Evolutionary conservation across 108 stramenopile genomes (phyloP).

Genomic region (Hondaea fermentalgiana): DNA sequence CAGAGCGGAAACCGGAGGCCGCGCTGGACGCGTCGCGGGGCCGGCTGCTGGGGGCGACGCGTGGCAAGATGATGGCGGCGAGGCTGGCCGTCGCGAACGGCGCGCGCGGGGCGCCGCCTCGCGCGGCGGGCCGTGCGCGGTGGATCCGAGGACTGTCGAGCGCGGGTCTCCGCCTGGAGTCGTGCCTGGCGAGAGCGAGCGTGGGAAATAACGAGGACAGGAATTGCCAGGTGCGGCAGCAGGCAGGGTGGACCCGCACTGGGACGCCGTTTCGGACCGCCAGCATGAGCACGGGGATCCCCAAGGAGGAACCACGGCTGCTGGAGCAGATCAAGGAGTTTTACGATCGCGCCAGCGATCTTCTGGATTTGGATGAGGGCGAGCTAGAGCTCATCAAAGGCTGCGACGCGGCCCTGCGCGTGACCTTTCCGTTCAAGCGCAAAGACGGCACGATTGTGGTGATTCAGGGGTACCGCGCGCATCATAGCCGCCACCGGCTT

Average conservation of each 20-base stretch:
- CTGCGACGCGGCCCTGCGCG: conserved; percentile 20
- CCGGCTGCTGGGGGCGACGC: too few relatives aligned
- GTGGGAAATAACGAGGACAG: too few relatives aligned
- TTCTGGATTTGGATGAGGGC: neutral
- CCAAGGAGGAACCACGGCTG: conserved; percentile 10
- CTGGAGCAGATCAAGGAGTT: conserved; percentile 29
- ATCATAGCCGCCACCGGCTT: conserved; percentile 22
- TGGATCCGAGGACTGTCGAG: too few relatives aligned
- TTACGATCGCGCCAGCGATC: conserved; percentile 19
- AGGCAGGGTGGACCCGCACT: neutral
- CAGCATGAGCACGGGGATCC: neutral
- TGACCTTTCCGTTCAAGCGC: conserved; percentile 21
- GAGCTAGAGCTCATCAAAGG: conserved; percentile 17
- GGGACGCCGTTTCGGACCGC: neutral
- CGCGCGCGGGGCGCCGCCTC: too few relatives aligned
- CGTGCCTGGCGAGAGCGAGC: too few relatives aligned
- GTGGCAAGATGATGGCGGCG: too few relatives aligned
- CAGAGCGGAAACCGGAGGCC: too few relatives aligned
- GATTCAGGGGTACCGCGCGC: conserved; percentile 28
- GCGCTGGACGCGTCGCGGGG: too few relatives aligned
- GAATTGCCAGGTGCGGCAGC: neutral
- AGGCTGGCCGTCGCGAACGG: too few relatives aligned
- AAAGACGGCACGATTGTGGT: conserved; percentile 22
- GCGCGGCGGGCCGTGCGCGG: too few relatives aligned
- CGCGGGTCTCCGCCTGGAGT: too few relatives aligned